Evolutionary conservation across 179 eudicot species (phyloP).

Genomic region (Beta lomatogona): DNA sequence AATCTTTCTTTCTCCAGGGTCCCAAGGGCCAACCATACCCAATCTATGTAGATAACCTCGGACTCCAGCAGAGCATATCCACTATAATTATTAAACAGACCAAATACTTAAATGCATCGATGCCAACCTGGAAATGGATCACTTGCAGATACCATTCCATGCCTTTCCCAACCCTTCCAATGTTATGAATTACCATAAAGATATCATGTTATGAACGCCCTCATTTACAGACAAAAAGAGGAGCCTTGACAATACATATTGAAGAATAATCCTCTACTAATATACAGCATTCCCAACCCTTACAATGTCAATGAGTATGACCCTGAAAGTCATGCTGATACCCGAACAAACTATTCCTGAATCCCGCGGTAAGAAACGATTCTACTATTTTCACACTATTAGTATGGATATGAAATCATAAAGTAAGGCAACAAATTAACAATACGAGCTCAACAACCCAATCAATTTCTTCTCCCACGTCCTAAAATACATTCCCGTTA

Average conservation of each 20-base stretch:
- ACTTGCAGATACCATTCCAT: not conserved
- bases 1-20: not conserved
- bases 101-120: not conserved
- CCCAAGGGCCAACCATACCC: not conserved
- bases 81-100: not conserved
- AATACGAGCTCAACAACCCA: not conserved
- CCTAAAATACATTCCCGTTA: too few relatives aligned
- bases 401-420: not conserved
- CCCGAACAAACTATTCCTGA: too few relatives aligned
- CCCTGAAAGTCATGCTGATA: not conserved
- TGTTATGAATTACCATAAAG: too few relatives aligned
- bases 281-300: not conserved
- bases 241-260: not conserved
- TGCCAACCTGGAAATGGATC: slow-evolving; percentile 1
- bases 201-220: too few relatives aligned
- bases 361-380: too few relatives aligned
- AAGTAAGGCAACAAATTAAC: not conserved
- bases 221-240: too few relatives aligned
- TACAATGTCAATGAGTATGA: not conserved
- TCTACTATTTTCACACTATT: not conserved
- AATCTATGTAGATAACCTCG: not conserved
- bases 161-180: not conserved
- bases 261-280: not conserved
- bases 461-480: not conserved
- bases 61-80: not conserved